A percentile compares a stretch with the other conserved stretches of the same genome.
Conservation (phyloP, 1,139 yeast genomes). For the Geotrichum restrictum region DNA sequence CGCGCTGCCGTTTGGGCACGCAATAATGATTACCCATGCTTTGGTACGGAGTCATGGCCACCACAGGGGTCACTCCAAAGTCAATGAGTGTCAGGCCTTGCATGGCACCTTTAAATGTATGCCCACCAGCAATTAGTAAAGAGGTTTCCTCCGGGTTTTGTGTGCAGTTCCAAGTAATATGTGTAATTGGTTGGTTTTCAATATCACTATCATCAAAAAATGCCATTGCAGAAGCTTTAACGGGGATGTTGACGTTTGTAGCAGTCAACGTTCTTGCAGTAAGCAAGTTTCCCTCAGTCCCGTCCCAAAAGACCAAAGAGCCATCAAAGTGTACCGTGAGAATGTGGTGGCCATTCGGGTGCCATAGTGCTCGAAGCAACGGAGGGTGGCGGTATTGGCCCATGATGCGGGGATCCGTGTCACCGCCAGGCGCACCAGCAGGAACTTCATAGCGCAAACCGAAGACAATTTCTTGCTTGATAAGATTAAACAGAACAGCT, state of each 20-base stretch:
- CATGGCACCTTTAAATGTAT: constrained; percentile 45
- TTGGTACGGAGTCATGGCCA: constrained; percentile 75
- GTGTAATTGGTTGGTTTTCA: constrained; percentile 11
- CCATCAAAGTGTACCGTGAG: constrained; percentile 78
- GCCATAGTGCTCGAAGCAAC: constrained; percentile 66
- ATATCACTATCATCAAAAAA: constrained; percentile 12
- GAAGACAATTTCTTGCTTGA: constrained; percentile 54
- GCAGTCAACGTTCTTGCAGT: constrained; percentile 73
- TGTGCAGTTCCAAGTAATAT: constrained; percentile 67
- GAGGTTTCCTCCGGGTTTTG: constrained; percentile 77
- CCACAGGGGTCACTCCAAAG: constrained; percentile 76
- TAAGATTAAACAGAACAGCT: constrained; percentile 66
- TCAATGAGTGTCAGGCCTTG: constrained; percentile 63
- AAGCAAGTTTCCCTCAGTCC: constrained; percentile 64
- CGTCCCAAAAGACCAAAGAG: constrained; percentile 88
- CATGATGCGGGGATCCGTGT: constrained; percentile 40
- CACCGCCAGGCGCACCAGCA: constrained; percentile 63
- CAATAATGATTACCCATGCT: constrained; percentile 76
- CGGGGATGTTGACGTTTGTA: constrained; percentile 56
- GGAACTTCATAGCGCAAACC: constrained; percentile 58
- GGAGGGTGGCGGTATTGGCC: constrained; percentile 46
- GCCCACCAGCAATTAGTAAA: constrained; percentile 68
- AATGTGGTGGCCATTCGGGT: constrained; percentile 87
- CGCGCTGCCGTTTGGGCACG: constrained; percentile 55
- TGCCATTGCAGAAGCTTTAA: constrained; percentile 18